Evolutionary conservation across 2,329 filamentous ascomycete genomes (phyloP), one percentile per base, ranked within the genome.

Genomic region (Verticillium tricorpus): DNA sequence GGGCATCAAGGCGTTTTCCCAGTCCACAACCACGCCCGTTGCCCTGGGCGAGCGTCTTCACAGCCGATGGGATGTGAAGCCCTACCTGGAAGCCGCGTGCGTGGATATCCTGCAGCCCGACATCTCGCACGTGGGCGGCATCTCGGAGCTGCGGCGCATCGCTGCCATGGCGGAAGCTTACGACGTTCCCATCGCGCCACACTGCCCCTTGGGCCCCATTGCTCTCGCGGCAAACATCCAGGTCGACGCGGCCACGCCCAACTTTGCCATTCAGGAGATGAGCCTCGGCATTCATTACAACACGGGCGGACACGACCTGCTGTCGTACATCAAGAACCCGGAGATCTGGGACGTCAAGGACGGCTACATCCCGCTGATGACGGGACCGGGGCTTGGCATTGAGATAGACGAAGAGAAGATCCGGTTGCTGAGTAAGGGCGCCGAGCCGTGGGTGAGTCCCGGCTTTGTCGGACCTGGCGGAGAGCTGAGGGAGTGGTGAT

Each of bases 201-300:
- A 92, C 67, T 92, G 89, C 66, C 89, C 89, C 0, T 73, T 92
- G 0, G 90, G 90, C 0, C 89, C 90, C 0, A 88, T 93, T 58
- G 88, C 90, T 0, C 77, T 92, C 17, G 90, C 90, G 0, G 90
- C 90, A 0, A 87, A 82, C 61, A 79, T 92, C 50, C 89, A 92
- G 65, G 83, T 92, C 1, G 87, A 85, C 28, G 78, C 83, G 22
- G 77, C 75, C 11, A 85, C 77, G 22, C 81, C 81, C 22, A 92
- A 89, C 72, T 92, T 89, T 70, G 84, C 82, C 0, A 92, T 93
- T 35, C 86, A 91, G 69, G 90, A 93, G 73, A 92, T 92, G 90
- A 89, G 86, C 60, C 69, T 92, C 34, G 90, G 90, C 0, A 93
- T 93, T 67, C 91, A 93, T 71, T 93, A 93, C 70, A 93, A 93